Base-by-base conservation (phyloP, 352 stramenopile species). In the Peronospora destructor region DNA sequence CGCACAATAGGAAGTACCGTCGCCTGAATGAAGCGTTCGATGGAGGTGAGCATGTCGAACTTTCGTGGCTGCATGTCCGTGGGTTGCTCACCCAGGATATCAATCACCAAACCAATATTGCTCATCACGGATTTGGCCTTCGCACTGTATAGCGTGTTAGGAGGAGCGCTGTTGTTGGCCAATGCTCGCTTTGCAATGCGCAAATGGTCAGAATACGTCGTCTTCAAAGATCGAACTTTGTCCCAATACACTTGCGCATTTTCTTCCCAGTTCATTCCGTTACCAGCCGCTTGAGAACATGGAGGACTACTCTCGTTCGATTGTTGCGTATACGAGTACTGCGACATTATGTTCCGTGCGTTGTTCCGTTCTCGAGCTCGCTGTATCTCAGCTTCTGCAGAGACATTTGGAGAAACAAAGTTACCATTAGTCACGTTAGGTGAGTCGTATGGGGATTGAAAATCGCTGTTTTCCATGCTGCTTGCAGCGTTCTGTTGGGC, bases 61-160 rank as follows among this genome's bases (percentile, higher is more conserved):
- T 82, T 73, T 8, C 78, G 65, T 11, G 76, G 74, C 42, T 86
- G 75, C 2, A 69, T 38, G 32, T 53, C 63, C n/a, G 61, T 73
- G 6, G 59, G 58, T 21, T 57, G 52, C 32, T 75, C 62, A 11
- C 73, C 70, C 35, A 94, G 36, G 11, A 94, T 74, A 25, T 69
- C 68, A 43, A 88, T 71, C 11, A 85, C 78, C 44, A 89, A 54
- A 6, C 26, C 59, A 59, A 93, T 90, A 53, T 91, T 93, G 43
- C 85, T 67, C 61, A 87, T 87, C 53, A 93, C 71, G 29, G 76
- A 87, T 39, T 91, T 67, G 3, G 74, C 82, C 55, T 93, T 93
- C 23, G 49, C 23, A 16, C 73, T 80, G 56, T 93, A 84, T 5
- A 64, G 45, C 0, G 76, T 77, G 40, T 86, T 85, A 5, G 71